These are phyloP conservation scores for Rhexocercosporidium sp. DNA, from an alignment of 2,329 filamentous ascomycete species.

Conservation along the genomic window DNA sequence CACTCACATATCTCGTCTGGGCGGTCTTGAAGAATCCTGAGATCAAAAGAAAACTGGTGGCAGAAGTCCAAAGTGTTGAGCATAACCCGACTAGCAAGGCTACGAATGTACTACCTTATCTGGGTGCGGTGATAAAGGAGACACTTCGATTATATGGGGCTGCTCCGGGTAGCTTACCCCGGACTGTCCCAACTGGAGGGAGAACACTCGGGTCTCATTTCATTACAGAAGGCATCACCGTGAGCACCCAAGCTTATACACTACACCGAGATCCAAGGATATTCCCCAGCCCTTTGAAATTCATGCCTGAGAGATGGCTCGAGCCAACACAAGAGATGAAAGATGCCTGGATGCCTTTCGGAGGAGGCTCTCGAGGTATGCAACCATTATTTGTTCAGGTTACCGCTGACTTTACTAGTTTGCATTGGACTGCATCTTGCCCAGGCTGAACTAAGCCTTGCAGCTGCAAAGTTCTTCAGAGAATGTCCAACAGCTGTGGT, in stretches of 20 bases:
- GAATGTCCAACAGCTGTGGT: constrained; percentile 47
- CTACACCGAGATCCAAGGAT: constrained; percentile 45
- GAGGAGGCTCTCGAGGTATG: constrained; percentile 54
- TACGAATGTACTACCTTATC: constrained; percentile 34
- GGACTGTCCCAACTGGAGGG: constrained; percentile 39
- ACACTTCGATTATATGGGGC: constrained; percentile 44
- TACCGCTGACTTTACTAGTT: constrained; percentile 30
- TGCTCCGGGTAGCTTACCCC: constrained; percentile 41
- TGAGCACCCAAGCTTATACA: constrained; percentile 46
- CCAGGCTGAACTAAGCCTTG: constrained; percentile 59
- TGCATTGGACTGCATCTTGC: constrained; percentile 65
- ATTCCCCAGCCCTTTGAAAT: constrained; percentile 42
- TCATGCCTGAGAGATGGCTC: constrained; percentile 48
- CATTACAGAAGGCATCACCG: constrained; percentile 42
- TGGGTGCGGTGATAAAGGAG: constrained; percentile 45
- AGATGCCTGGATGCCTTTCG: constrained; percentile 57
- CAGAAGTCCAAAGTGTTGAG: constrained; percentile 3
- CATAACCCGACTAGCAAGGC: constrained; percentile 17
- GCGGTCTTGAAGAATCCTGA: constrained; percentile 15
- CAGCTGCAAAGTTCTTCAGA: constrained; percentile 56
- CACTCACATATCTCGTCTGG: constrained; percentile 40
- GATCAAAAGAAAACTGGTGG: constrained; percentile 6
- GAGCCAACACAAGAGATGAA: constrained; percentile 48
- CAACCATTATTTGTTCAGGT: background rate
- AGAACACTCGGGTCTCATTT: constrained; percentile 39